Evolutionary conservation across 2,329 filamentous ascomycete species (phyloP).

Genomic region (Sporothrix variecibatus): DNA sequence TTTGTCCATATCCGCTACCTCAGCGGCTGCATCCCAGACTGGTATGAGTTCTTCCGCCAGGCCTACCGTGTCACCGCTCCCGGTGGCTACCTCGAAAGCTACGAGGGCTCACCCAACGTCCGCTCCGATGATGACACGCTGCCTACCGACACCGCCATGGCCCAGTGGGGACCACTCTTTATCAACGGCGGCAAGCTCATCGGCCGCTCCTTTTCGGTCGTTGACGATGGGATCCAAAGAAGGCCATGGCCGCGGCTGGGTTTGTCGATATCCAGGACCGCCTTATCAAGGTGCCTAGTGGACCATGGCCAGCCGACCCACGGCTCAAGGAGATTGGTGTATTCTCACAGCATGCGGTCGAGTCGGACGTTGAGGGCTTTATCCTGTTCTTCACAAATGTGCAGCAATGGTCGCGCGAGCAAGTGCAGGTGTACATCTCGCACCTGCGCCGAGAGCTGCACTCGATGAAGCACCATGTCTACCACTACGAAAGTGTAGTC

Average conservation of each 20-base stretch:
- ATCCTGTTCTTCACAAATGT: conserved; percentile 30
- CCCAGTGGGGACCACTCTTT: conserved; percentile 36
- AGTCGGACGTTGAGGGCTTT: conserved; percentile 30
- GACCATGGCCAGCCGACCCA: conserved; percentile 41
- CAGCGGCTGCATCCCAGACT: conserved; percentile 55
- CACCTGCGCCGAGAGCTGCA: conserved; percentile 31
- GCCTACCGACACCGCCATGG: conserved; percentile 32
- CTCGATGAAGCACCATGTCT: conserved; percentile 28
- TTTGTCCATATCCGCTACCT: conserved; percentile 60
- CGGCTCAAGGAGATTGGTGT: conserved; percentile 36
- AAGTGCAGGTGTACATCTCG: conserved; percentile 30
- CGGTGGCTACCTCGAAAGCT: conserved; percentile 45
- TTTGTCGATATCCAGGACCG: conserved; percentile 40
- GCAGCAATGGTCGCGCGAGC: conserved; percentile 31
- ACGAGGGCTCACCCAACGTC: conserved; percentile 30
- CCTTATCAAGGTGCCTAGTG: conserved; percentile 45
- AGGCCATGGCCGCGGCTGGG: conserved; percentile 25
- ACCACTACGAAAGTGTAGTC: conserved; percentile 27
- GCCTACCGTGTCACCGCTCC: conserved; percentile 54
- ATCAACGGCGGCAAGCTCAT: conserved; percentile 46
- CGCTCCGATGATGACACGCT: conserved; percentile 36
- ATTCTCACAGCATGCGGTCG: conserved; percentile 27
- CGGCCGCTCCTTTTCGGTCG: conserved; percentile 25
- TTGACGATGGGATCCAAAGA: conserved; percentile 26
- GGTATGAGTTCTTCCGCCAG: conserved; percentile 51